Base-by-base conservation (phyloP, 352 stramenopile species). In the Sclerospora graminicola region DNA sequence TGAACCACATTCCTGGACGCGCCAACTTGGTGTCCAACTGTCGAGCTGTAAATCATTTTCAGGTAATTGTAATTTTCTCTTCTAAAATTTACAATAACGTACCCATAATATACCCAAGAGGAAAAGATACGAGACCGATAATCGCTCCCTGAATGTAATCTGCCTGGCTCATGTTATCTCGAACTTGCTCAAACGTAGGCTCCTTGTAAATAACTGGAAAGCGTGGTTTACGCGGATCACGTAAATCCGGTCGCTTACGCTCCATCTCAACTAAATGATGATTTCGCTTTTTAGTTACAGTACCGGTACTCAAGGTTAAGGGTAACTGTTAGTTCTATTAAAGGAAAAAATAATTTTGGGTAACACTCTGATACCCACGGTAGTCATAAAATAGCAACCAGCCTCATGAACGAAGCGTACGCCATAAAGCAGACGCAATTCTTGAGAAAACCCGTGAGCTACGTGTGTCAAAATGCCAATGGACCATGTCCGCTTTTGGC, bases 401-500 rank as follows among this genome's bases (percentile, higher is more conserved):
- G 30, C 2, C 5, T 44, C 30, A 76, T 76, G 64, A 69, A 82
- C 42, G 68, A 81, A 54, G 57, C 66, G 29, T 94, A 85, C 59
- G 72, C 81, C 30, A 57, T 96, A 24, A 96, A 96, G 61, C 51
- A 66, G 41, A 65, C 60, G 19, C 33, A 63, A 19, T 95, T 96
- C 60, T 71, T 95, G 29, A 69, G 80, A 7, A 85, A 85, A 20
- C 39, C 55, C 19, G 68, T 95, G 45, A 45, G 51, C 8, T 97
- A 98, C 51, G 70, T 98, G 11, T 94, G 95, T 42, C 96, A 99
- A 69, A 99, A 98, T 67, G 73, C 95, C 59, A 98, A 98, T 69
- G 96, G 96, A 2, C 96, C 96, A 27, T 99, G 96, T 61, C 95
- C 96, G 27, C 75, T 99, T 14, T 66, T 99, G 15, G 95, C 94